Conservation (phyloP, 164 flowering plant species). For the Umbilicus rupestris region DNA sequence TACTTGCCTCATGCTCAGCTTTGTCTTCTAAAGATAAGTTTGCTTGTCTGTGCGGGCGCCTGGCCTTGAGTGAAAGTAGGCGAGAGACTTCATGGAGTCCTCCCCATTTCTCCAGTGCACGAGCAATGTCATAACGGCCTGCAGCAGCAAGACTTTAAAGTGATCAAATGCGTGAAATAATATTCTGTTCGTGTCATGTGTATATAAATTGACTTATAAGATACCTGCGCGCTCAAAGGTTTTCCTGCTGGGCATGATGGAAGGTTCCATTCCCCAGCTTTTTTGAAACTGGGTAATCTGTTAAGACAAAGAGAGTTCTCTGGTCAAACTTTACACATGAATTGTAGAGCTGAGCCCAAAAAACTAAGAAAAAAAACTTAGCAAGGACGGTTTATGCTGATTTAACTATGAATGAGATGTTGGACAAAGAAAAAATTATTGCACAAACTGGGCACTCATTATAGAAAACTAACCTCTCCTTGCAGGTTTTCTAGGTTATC, state of each 20-base stretch:
- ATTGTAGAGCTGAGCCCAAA: neutral
- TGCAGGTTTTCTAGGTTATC: constrained; percentile 78
- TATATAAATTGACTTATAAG: neutral
- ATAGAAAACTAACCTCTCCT: constrained; percentile 50
- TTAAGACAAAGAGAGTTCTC: neutral
- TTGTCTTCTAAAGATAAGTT: constrained; percentile 32
- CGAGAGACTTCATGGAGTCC: constrained; percentile 94
- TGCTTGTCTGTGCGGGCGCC: constrained; percentile 55
- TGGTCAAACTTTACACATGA: neutral
- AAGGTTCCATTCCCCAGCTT: constrained; percentile 91
- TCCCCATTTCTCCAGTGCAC: constrained; percentile 96
- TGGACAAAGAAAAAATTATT: neutral
- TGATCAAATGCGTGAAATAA: no score
- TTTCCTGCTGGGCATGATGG: constrained; percentile 87
- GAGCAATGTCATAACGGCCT: constrained; percentile 95
- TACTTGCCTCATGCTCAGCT: constrained; percentile 18
- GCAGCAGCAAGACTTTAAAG: constrained; percentile 5
- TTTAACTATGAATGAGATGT: neutral
- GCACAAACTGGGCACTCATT: neutral
- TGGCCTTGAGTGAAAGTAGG: constrained; percentile 60
- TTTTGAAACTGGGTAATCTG: constrained; percentile 72
- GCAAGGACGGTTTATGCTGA: neutral
- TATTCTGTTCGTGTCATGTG: neutral
- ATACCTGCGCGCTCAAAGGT: constrained; percentile 91
- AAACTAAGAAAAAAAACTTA: neutral